Evolutionary conservation across 345 rosid species (phyloP).

Genomic region (Dipteronia dyeriana): DNA sequence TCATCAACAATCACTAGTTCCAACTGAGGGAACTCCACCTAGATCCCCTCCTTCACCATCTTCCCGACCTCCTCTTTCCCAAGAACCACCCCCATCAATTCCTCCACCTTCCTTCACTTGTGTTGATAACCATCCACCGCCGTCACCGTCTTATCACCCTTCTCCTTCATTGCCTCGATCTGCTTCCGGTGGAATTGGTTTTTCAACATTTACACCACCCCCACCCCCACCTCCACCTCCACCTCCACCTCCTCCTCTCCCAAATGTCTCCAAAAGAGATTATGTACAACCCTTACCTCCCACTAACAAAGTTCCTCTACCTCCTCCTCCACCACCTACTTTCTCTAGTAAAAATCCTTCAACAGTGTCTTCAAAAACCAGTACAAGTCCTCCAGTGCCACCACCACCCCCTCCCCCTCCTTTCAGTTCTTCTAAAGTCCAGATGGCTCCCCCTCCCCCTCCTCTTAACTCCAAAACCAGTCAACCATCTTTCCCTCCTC

Average conservation of each 20-base stretch:
- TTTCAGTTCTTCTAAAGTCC: constrained; percentile 9
- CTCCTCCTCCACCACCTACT: constrained; percentile 23
- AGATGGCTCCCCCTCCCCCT: constrained; percentile 17
- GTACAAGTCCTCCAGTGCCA: constrained; percentile 25
- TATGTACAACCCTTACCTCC: constrained; percentile 21
- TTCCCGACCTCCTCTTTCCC: constrained; percentile 29
- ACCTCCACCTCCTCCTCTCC: constrained; percentile 31
- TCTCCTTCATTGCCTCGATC: constrained; percentile 20
- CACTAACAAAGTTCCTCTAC: constrained; percentile 15
- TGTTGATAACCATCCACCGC: constrained; percentile 12
- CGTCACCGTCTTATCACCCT: constrained; percentile 25
- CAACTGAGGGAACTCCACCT: constrained; percentile 33
- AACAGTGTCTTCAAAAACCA: not conserved
- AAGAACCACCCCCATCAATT: constrained; percentile 27
- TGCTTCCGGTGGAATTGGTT: not conserved
- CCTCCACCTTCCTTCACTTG: constrained; percentile 23
- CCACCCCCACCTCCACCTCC: constrained; percentile 29
- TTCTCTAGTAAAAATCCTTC: constrained; percentile 17
- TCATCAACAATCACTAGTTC: constrained; percentile 32
- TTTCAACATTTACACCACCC: constrained; percentile 10
- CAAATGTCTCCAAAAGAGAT: constrained; percentile 28
- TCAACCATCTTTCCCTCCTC: constrained; percentile 32
- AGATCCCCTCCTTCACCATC: constrained; percentile 29
- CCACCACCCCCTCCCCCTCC: constrained; percentile 24
- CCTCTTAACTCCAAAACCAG: constrained; percentile 13